Base-by-base conservation (phyloP, 177 flowering plant genomes). In the Vitis hybrid region DNA sequence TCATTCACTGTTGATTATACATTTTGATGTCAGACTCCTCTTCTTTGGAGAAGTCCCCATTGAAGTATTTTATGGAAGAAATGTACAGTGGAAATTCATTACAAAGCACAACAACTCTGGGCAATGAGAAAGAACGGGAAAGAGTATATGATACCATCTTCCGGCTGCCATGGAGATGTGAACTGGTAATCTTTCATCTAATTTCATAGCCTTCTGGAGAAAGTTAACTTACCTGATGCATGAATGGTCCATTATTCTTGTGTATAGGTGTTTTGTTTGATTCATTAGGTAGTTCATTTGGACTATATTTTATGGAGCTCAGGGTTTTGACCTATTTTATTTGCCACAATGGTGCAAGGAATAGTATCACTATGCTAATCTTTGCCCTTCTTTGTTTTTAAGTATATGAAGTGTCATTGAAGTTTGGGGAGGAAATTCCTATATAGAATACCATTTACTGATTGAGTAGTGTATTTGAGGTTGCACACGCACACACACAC, bases 131-230 rank as follows among this genome's bases (percentile, higher is more conserved):
- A 77, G 98, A 94, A 69, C 81, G 99, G 19, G 97, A 92, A 75
- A 84, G 97, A 78, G 95, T 95, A 12, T 95, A 95, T 73, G 95
- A 95, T 79, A 88, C 99, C 4, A 90, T 95, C 76, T 95, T 95
- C 74, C 97, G 91, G 58, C 78, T 95, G 80, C 99, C 99, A 64
- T 95, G 99, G 99, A 90, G 99, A 78, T 94, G 98, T 82, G 99
- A 95, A 85, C 77, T 92, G 96, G 99, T 95, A 87, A 76, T 66
- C n/a, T 67, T 59, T 5, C 10, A 38, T 38, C 47, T 38, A 38
- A 38, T 38, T 38, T 47, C 17, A 2, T 61, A n/a, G 20, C 24
- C 4, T 53, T 75, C 13, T n/a, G 33, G 12, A 14, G 51, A 28
- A 9, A 47, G 56, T 55, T 14, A n/a, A 19, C 7, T 51, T n/a